Conservation (phyloP, 805 yeast genomes). For the Metschnikowia lochheadii region DNA sequence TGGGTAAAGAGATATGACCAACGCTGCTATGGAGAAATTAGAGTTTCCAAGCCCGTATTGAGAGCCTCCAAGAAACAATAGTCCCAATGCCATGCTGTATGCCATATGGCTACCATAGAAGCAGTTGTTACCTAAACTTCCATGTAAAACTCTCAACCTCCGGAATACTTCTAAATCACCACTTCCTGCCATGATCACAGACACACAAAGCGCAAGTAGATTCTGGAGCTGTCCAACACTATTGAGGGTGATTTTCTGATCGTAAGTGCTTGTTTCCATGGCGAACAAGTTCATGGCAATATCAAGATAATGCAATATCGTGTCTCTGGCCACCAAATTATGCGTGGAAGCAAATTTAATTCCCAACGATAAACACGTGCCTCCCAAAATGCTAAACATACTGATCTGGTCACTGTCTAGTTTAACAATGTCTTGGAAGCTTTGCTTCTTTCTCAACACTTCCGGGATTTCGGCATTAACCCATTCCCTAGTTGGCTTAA, state of each 20-base stretch:
- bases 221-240: slow-evolving; percentile 56
- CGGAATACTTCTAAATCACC: slow-evolving; percentile 81
- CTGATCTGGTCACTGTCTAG: slow-evolving; percentile 61
- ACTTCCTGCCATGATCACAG: slow-evolving; percentile 83
- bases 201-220: slow-evolving; percentile 56
- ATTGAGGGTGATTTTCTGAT: slow-evolving; percentile 51
- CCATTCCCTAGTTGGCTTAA: slow-evolving; percentile 53
- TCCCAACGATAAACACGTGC: slow-evolving; percentile 70
- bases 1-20: slow-evolving; percentile 77
- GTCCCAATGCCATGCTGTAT: slow-evolving; percentile 77
- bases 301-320: slow-evolving; percentile 55
- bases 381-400: slow-evolving; percentile 64
- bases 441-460: slow-evolving; percentile 31
- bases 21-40: slow-evolving; percentile 60
- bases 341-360: slow-evolving; percentile 72
- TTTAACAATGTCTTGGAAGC: slow-evolving; percentile 16
- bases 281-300: slow-evolving; percentile 41
- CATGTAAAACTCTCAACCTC: slow-evolving; percentile 67
- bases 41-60: slow-evolving; percentile 74
- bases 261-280: slow-evolving; percentile 46
- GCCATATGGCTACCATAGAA: slow-evolving; percentile 74
- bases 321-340: slow-evolving; percentile 48
- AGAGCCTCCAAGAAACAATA: slow-evolving; percentile 87
- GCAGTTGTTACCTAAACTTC: slow-evolving; percentile 43
- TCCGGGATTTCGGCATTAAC: slow-evolving; percentile 53